Percentiles rank a stretch among this genome's conserved stretches.
phyloP scores from a whole-genome alignment of 257 asterid species.

The Penstemon barbatus region DNA sequence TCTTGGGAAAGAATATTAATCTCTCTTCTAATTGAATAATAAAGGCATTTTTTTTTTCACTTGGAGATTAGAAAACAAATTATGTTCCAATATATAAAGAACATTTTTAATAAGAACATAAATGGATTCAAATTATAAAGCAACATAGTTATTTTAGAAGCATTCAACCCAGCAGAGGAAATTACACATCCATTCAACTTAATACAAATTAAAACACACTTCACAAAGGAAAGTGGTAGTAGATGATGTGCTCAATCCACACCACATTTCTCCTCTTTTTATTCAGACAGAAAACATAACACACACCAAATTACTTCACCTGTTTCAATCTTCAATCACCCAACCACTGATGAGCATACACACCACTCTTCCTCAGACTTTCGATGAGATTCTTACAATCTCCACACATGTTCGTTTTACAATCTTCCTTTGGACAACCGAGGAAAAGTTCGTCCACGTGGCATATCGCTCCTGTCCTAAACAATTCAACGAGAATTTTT shows the following conservation, averaged over 20 bases:
- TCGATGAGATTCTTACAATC: slow-evolving; percentile 47
- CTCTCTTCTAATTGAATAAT: too few relatives aligned
- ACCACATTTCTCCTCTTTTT: slow-evolving; percentile 24
- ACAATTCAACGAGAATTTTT: slow-evolving; percentile 55
- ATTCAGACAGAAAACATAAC: slow-evolving; percentile 19
- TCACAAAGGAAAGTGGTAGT: slow-evolving; percentile 21
- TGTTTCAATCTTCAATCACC: slow-evolving; percentile 35
- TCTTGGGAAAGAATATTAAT: too few relatives aligned
- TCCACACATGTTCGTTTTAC: slow-evolving; percentile 36
- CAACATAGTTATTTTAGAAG: too few relatives aligned
- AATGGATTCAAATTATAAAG: too few relatives aligned
- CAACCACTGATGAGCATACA: slow-evolving; percentile 71
- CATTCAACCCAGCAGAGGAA: too few relatives aligned
- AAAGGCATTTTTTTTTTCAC: too few relatives aligned
- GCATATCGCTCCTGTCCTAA: slow-evolving; percentile 62
- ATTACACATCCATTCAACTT: background rate
- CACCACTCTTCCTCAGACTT: slow-evolving; percentile 63
- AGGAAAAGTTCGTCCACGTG: slow-evolving; percentile 64
- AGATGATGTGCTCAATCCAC: slow-evolving; percentile 22
- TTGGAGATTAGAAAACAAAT: too few relatives aligned
- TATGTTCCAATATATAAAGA: too few relatives aligned
- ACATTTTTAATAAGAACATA: too few relatives aligned
- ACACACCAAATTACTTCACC: background rate
- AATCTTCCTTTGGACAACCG: slow-evolving; percentile 48
- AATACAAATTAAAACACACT: slow-evolving; percentile 3